A percentile compares a stretch with the other conserved stretches of the same genome.
Conservation (phyloP, 2,329 filamentous ascomycete species). For the Diplodia intermedia region DNA sequence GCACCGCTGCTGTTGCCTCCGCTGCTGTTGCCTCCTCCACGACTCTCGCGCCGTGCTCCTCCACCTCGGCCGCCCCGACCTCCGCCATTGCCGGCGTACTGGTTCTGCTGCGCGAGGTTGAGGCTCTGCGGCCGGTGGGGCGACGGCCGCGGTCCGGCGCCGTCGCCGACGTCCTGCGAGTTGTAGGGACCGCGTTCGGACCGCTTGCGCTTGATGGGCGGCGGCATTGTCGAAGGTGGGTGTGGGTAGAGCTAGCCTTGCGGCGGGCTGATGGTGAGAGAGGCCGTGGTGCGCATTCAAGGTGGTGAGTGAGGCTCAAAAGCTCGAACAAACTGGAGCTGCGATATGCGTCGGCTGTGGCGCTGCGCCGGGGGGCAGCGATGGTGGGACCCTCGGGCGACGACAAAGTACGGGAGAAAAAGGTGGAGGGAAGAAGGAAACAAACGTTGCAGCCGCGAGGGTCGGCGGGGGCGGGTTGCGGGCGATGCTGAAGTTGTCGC, state of each 20-base stretch:
- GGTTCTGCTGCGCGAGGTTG: conserved; percentile 60
- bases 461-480: conserved; percentile 18
- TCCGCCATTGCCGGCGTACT: conserved; percentile 38
- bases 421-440: conserved; percentile 33
- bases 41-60: conserved; percentile 37
- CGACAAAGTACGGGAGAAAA: conserved; percentile 43
- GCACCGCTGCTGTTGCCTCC: conserved; percentile 32
- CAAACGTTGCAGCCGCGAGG: conserved; percentile 24
- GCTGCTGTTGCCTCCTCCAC: conserved; percentile 34
- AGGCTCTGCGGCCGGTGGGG: conserved; percentile 59
- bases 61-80: conserved; percentile 25
- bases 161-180: conserved; percentile 48
- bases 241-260: conserved; percentile 25
- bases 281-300: conserved; percentile 28
- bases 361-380: conserved; percentile 12
- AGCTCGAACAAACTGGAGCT: conserved; percentile 27
- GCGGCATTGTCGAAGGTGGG: conserved; percentile 54
- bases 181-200: conserved; percentile 48
- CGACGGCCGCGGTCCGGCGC: conserved; percentile 52
- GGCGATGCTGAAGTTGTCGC: conserved; percentile 27
- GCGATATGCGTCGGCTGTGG: conserved; percentile 11
- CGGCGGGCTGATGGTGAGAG: conserved; percentile 26
- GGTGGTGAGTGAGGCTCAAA: conserved; percentile 13
- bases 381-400: conserved; percentile 19
- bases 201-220: conserved; percentile 64